Evolutionary conservation across 2,329 filamentous ascomycete genomes (phyloP), one percentile per base, ranked within the genome.

Genomic region (Epichloe aotearoae): DNA sequence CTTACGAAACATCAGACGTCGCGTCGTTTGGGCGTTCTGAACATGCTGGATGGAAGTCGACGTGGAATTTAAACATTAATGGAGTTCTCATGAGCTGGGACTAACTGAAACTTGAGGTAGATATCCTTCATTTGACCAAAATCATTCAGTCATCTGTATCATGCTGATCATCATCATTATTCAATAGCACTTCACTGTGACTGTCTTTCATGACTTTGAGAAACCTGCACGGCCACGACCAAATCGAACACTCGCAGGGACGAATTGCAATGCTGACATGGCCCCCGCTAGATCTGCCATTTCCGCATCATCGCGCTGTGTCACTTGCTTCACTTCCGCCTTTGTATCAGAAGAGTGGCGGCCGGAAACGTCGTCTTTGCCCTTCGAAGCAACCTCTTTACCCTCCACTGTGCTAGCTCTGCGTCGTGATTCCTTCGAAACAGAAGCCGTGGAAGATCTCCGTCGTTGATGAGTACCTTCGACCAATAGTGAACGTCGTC

Each of bases 401-500:
- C 47, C 56, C 20, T 67, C 62, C 6, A 61, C 56, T 3, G 66
- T 61, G 55, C 65, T 69, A 8, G 62, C 60, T 12, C 61, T 61
- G 23, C 64, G 63, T 42, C 60, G 59, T 34, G 64, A 54, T 43
- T 62, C 63, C 50, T 66, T 70, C 41, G 60, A 58, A 47, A 62
- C 56, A 40, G 60, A 59, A 49, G 64, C 58, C 49, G 66, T 64
- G n/a, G 73, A 74, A 3, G 76, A 76, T 50, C 70, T 72, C 46
- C 72, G 66, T 41, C 73, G 70, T 52, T 70, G 69, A 56, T 74
- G 71, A 5, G 70, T 67, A 11, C 69, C 66, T n/a, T 83, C 76
- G 46, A 80, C 73, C 12, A 97, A 72, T 68, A 98, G 80, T 17
- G 88, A 95, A 42, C 75, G 82, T 48, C 87, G 80, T 46, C 84